Percentiles rank a stretch among this genome's conserved stretches.
These are phyloP conservation scores for Tolypocladium sp. DNA, from an alignment of 2,329 filamentous ascomycete species.

Conservation along the genomic window DNA sequence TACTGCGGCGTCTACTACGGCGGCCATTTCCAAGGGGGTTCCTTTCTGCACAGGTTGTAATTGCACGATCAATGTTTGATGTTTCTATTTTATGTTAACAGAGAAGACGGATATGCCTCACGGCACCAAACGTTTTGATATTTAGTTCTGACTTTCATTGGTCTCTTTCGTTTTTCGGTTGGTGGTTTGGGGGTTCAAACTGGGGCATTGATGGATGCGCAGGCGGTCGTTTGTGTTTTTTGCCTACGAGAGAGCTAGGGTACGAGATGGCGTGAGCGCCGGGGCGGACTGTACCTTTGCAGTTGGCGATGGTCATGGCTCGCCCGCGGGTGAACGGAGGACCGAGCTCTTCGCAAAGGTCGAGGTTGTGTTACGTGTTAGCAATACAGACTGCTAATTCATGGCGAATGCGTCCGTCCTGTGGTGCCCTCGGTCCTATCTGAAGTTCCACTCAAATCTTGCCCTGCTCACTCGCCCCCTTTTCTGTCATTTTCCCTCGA, in stretches of 20 bases:
- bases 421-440: not conserved
- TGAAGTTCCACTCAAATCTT: not conserved
- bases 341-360: not conserved
- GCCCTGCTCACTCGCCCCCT: not conserved
- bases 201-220: not conserved
- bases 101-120: conserved; percentile 29
- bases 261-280: not conserved
- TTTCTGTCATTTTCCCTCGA: not conserved
- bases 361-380: not conserved
- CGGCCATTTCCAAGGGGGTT: not conserved
- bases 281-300: not conserved
- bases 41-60: conserved; percentile 4
- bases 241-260: not conserved
- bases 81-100: conserved; percentile 12
- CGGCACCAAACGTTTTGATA: conserved; percentile 22
- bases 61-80: conserved; percentile 1
- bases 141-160: conserved; percentile 13
- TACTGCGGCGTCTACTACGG: not conserved
- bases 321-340: not conserved
- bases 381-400: not conserved
- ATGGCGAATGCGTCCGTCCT: not conserved
- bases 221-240: not conserved
- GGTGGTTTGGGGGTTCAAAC: not conserved
- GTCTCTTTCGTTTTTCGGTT: conserved; percentile 3
- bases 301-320: not conserved